Base-by-base conservation (phyloP, 2,329 filamentous ascomycete species). In the Cyphellophora europaea region DNA sequence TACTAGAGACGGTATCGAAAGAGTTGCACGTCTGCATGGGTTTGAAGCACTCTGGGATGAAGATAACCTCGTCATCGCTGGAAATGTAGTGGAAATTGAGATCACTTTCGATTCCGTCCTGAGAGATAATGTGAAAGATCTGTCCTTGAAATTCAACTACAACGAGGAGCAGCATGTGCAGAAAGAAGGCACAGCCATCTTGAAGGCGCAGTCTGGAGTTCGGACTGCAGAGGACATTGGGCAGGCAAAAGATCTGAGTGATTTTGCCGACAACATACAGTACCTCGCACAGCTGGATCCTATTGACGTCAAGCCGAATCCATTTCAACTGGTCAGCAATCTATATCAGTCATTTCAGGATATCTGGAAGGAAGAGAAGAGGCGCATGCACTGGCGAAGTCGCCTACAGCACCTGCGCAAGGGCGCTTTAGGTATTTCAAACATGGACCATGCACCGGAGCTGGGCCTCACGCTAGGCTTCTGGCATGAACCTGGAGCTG, bases 41-140 rank as follows among this genome's bases (percentile, higher is more conserved):
- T 63, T 66, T 19, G 61, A 64, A 32, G 63, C 60, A 11, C 58
- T 65, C 27, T 65, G 61, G 61, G 61, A 65, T 41, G 61, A 65
- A 11, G 57, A 66, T 27, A 59, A 56, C 39, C 52, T 66, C 29
- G 65, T 54, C 31, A 63, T 66, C 41, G 63, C 62, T 5, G 63
- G 63, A 4, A 45, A 65, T 30, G 59, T 58, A 35, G 62, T 66
- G 19, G 63, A 66, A 34, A 49, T 66, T 11, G 63, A 66, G 38
- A 61, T 66, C 31, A 59, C 61, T 28, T 66, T 66, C 32, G 53
- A 63, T 30, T 49, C 54, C 2, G 51, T 50, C 4, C 45, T 56
- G 23, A 34, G 38, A 31, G 58, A 66, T 36, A 51, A 49, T 5
- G 62, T 66, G 21, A 60, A 58, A 36, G 54, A 63, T 35, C 61